Conservation (phyloP, 345 rosid genomes). For the Brassica carinata region DNA sequence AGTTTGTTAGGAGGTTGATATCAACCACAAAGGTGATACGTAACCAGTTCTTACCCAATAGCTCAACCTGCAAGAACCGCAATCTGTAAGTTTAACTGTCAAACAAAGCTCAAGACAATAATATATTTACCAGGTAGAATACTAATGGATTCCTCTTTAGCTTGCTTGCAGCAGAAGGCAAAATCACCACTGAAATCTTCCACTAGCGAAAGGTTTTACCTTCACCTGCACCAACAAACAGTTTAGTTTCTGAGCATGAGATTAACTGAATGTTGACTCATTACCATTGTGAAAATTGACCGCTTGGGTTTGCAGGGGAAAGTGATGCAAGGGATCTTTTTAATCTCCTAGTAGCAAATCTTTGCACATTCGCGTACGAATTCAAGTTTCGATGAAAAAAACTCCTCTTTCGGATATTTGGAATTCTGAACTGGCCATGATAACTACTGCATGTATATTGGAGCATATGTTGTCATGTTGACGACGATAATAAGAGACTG, state of each 20-base stretch:
- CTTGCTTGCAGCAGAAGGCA: background rate
- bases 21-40: conserved; percentile 62
- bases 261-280: background rate
- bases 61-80: conserved; percentile 47
- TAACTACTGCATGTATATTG: too few species aligned
- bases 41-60: conserved; percentile 63
- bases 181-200: too few species aligned
- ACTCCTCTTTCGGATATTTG: too few species aligned
- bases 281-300: background rate
- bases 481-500: too few species aligned
- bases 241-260: background rate
- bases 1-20: conserved; percentile 49
- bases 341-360: too few species aligned
- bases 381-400: too few species aligned
- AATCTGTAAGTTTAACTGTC: background rate
- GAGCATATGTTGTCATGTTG: too few species aligned
- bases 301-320: too few species aligned
- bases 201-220: background rate
- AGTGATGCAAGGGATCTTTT: too few species aligned
- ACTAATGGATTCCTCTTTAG: too few species aligned
- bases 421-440: too few species aligned
- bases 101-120: background rate
- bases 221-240: background rate
- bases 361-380: too few species aligned
- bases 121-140: background rate